Conservation (phyloP, 257 asterid species). For the Eucommia ulmoides region DNA sequence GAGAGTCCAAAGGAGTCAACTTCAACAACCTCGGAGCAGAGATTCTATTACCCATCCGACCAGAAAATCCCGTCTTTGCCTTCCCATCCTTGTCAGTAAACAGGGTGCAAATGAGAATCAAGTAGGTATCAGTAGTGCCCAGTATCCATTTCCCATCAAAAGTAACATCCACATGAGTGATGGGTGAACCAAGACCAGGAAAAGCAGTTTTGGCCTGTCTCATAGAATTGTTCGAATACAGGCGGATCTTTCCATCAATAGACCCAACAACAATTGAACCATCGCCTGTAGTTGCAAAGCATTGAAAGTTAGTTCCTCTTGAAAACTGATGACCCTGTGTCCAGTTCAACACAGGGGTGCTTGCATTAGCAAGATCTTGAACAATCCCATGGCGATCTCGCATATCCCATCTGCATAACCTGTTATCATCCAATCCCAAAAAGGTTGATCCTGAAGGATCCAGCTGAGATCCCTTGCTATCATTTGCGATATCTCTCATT, state of each 20-base stretch:
- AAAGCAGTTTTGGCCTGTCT: conserved; percentile 96
- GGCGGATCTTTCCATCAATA: conserved; percentile 87
- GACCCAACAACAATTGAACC: conserved; percentile 24
- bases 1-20: conserved; percentile 72
- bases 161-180: conserved; percentile 33
- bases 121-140: conserved; percentile 84
- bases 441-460: conserved; percentile 94
- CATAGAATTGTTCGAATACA: conserved; percentile 83
- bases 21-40: conserved; percentile 87
- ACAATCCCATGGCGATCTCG: conserved; percentile 82
- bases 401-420: conserved; percentile 99
- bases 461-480: conserved; percentile 82
- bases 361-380: conserved; percentile 58
- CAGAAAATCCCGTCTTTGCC: conserved; percentile 73
- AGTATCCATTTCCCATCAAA: conserved; percentile 94
- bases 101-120: conserved; percentile 70
- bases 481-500: conserved; percentile 88
- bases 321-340: conserved; percentile 60
- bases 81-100: conserved; percentile 81
- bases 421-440: conserved; percentile 20
- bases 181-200: conserved; percentile 82
- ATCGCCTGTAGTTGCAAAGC: conserved; percentile 97
- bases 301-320: conserved; percentile 54
- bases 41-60: conserved; percentile 80
- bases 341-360: conserved; percentile 90